phyloP scores from a whole-genome alignment of 257 asterid genomes.

The Thymus quinquecostatus region DNA sequence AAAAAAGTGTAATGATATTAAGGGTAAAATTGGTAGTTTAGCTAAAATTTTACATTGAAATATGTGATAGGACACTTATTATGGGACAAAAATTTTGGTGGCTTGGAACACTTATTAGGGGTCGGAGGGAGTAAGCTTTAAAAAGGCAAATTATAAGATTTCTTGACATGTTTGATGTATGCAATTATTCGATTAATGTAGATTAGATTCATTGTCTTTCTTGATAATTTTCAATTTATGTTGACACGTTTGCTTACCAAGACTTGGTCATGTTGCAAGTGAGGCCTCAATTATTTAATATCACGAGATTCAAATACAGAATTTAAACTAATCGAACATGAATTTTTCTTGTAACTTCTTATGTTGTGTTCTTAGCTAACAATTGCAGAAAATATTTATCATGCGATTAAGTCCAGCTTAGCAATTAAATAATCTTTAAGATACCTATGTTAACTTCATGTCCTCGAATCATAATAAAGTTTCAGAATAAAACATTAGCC shows the following conservation, averaged over 20 bases:
- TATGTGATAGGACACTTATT: no score
- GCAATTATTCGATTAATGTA: constrained; percentile 7
- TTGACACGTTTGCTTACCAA: background rate
- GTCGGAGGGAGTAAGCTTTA: constrained; percentile 29
- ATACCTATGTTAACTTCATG: background rate
- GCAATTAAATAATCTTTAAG: background rate
- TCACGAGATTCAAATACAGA: constrained; percentile 11
- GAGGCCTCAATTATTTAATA: background rate
- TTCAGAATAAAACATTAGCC: background rate
- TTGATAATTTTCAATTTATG: constrained; percentile 1
- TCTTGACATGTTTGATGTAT: constrained; percentile 25
- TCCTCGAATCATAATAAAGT: background rate
- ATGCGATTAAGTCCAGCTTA: background rate
- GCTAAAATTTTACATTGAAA: no score
- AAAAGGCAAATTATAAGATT: constrained; percentile 27
- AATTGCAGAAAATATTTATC: background rate
- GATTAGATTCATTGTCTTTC: background rate
- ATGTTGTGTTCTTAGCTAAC: background rate
- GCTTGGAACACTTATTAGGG: no score
- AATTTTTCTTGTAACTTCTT: background rate
- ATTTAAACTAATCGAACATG: background rate
- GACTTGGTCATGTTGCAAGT: constrained; percentile 4
- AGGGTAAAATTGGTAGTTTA: no score
- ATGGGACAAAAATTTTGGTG: no score
- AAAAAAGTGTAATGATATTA: no score